Base-by-base conservation (phyloP, 805 yeast species). In the Candida sithepensis region DNA sequence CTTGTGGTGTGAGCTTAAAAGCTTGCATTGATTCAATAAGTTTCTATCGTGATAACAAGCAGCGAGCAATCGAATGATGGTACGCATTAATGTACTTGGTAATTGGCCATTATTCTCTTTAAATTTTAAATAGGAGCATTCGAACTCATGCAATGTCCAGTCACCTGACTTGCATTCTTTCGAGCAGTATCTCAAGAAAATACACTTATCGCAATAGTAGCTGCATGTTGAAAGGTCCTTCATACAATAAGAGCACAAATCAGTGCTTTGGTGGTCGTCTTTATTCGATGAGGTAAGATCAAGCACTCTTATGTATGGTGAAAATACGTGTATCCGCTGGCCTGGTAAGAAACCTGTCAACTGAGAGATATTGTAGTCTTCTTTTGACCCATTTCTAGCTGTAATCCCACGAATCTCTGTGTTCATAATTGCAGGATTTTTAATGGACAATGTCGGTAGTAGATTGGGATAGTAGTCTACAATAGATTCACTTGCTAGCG, bases 1-100 rank as follows among this genome's bases (percentile, higher is more conserved):
- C 21, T 57, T 55, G 39, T 52, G 48, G 32, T 60, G 64, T 3
- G 59, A 56, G 16, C 61, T 58, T 45, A 60, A 46, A 18, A 51
- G 48, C 16, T 42, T 46, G 43, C 58, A 56, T 22, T 48, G 48
- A 7, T 42, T 34, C n/a, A 53, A 44, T 3, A 46, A 26, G 9
- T 14, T 23, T 10, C 36, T 32, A 32, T 50, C 52, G 10, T 36
- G 18, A 7, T 42, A 36, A n/a, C 47, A 33, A 4, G 47, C 36
- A 8, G 46, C 48, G 3, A 49, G 33, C 16, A 54, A 39, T 23
- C 55, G 38, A 28, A 51, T 30, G 24, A 51, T 47, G 2, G 46
- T 42, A 9, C 55, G 33, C 42, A 5, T 13, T 12, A 32, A 12
- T 7, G 36, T 9, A 12, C 18, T n/a, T 32, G 10, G 4, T 22